phyloP scores from a whole-genome alignment of 345 rosid genomes.

The Theobroma cacao region DNA sequence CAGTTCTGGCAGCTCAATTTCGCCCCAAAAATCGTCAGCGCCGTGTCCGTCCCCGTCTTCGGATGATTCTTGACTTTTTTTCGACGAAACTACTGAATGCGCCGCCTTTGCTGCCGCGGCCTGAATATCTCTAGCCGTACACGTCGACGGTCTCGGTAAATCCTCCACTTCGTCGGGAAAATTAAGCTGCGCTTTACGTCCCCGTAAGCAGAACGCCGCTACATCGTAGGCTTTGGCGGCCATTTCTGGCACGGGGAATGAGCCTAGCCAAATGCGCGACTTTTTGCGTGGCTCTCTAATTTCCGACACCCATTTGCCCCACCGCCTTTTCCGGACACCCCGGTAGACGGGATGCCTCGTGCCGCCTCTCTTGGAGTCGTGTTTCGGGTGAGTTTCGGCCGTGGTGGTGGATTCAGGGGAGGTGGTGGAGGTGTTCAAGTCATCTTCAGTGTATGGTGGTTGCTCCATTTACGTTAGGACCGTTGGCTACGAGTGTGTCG shows the following conservation, averaged over 20 bases:
- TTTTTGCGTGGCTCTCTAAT: constrained; percentile 86
- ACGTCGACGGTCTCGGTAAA: constrained; percentile 57
- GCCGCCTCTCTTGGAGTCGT: constrained; percentile 19
- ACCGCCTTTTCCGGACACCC: constrained; percentile 73
- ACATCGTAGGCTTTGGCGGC: constrained; percentile 87
- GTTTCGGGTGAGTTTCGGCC: background rate
- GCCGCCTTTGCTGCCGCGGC: constrained; percentile 79
- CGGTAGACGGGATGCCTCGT: constrained; percentile 65
- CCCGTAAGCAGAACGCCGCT: constrained; percentile 71
- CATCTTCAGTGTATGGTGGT: constrained; percentile 38
- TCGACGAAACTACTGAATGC: constrained; percentile 22
- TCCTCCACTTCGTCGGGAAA: constrained; percentile 68
- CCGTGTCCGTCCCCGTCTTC: constrained; percentile 8
- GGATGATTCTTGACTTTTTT: constrained; percentile 22
- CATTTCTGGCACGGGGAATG: constrained; percentile 81
- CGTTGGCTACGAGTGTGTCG: constrained; percentile 13
- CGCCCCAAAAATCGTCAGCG: constrained; percentile 69
- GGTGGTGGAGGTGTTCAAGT: constrained; percentile 21
- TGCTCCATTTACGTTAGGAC: constrained; percentile 43
- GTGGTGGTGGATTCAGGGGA: constrained; percentile 17
- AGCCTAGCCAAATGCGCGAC: constrained; percentile 85
- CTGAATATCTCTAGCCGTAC: constrained; percentile 71
- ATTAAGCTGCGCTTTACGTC: constrained; percentile 75
- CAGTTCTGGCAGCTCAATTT: constrained; percentile 73
- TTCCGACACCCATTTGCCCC: constrained; percentile 97